These are phyloP conservation scores for Hibiscus mutabilis DNA, from an alignment of 345 rosid genomes.

Conservation along the genomic window DNA sequence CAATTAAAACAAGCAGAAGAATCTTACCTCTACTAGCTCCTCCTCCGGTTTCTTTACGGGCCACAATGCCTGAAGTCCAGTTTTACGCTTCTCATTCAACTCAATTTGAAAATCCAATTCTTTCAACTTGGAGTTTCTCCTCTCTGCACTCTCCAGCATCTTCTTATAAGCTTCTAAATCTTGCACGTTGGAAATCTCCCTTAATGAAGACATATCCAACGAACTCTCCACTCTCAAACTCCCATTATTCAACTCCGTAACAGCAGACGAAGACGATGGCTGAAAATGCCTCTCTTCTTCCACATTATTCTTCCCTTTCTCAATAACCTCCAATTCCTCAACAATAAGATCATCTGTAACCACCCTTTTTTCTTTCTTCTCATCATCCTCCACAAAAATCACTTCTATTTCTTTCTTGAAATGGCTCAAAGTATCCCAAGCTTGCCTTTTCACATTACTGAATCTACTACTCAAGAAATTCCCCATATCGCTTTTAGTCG, in stretches of 20 bases:
- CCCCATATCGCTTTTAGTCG: constrained; percentile 19
- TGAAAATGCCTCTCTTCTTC: constrained; percentile 32
- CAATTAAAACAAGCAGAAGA: constrained; percentile 6
- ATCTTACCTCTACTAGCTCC: constrained; percentile 30
- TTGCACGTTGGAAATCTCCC: constrained; percentile 20
- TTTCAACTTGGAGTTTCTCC: constrained; percentile 36
- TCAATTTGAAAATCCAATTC: constrained; percentile 52
- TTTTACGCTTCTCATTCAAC: constrained; percentile 38
- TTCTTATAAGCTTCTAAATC: constrained; percentile 53
- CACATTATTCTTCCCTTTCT: constrained; percentile 32
- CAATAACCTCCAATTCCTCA: constrained; percentile 39
- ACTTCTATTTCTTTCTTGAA: constrained; percentile 27
- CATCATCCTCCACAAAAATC: constrained; percentile 39
- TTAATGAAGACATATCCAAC: constrained; percentile 37
- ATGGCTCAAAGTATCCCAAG: constrained; percentile 38
- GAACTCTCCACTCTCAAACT: constrained; percentile 35
- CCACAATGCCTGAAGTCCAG: constrained; percentile 28
- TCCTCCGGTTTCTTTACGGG: constrained; percentile 40
- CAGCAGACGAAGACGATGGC: constrained; percentile 31
- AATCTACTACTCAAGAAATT: constrained; percentile 22
- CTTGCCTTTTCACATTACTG: constrained; percentile 30
- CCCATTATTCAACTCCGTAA: constrained; percentile 33
- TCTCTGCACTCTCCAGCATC: constrained; percentile 47
- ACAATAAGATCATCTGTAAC: constrained; percentile 52
- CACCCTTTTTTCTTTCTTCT: constrained; percentile 26